Evolutionary conservation across 768 basidiomycete species (phyloP), one percentile per base, ranked within the genome.

Genomic region (Chalciporus piperatus): DNA sequence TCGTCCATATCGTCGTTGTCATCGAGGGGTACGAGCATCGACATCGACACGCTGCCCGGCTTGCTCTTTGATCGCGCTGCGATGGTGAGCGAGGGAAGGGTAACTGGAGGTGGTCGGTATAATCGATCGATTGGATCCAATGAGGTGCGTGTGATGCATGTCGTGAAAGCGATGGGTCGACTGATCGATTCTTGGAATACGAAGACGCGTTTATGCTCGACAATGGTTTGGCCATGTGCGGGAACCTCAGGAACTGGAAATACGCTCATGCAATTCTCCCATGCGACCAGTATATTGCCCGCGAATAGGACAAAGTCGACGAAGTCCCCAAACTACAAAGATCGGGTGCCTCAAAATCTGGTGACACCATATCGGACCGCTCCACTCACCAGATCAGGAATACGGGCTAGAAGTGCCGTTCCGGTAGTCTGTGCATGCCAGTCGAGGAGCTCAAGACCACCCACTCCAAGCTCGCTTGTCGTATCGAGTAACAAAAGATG

Each of bases 251-350:
- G 68, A 6, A 67, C 16, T 0, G 58, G 52, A 19, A 65, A 67
- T 9, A 67, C 65, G 47, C 65, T 65, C 44, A 65, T 47, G 27
- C 60, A 57, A 28, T 30, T 40, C 50, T 67, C 67, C 67, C 67
- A 69, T 50, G 59, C 57, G 12, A 65, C 54, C 52, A 67, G 46
- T 1, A 67, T 11, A 47, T 65, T 58, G 1, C 39, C 58, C 0
- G 56, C 33, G 39, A 67, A 67, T 41, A 60, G 49, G 32, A 52
- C 50, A 16, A 68, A 67, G 35, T 65, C 60, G 22, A 67, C 54
- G 51, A 60, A 67, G 7, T 10, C 0, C 3, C 65, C 65, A 54
- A 57, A 67, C 65, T 66, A 32, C 27, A 27, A 23, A 12, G 12
- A 27, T 3, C 35, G 39, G 35, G 30, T 40, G 14, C n/a, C 32